Percentiles rank a stretch among this genome's conserved stretches.
These are phyloP conservation scores for Proliferodiscus dingleyae DNA, from an alignment of 2,329 filamentous ascomycete species.

Conservation along the genomic window DNA sequence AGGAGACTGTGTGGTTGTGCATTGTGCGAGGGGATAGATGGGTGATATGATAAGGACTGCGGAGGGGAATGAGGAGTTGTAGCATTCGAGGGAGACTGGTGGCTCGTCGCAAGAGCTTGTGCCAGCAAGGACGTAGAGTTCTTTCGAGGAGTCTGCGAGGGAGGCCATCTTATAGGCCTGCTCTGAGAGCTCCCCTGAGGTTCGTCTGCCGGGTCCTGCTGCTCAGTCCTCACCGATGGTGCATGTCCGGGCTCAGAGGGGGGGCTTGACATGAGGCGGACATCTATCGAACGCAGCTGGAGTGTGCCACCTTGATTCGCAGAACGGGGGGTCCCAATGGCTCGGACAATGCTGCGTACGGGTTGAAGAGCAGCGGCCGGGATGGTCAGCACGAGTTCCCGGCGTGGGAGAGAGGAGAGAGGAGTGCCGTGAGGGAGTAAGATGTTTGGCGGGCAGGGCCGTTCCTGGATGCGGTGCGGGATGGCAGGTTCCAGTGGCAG, in stretches of 20 bases:
- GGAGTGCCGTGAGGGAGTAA: not conserved
- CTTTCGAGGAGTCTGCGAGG: conserved; percentile 8
- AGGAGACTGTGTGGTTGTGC: conserved; percentile 17
- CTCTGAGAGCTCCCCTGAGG: conserved; percentile 21
- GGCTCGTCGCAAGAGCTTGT: conserved; percentile 24
- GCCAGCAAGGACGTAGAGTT: conserved; percentile 28
- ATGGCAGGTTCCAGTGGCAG: not conserved
- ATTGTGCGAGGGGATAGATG: conserved; percentile 6
- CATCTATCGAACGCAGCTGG: conserved; percentile 31
- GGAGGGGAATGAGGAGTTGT: not conserved
- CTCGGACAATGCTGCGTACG: conserved; percentile 2
- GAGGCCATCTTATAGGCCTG: conserved; percentile 18
- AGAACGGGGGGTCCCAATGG: conserved; percentile 26
- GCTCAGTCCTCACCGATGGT: conserved; percentile 27
- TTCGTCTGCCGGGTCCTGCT: conserved; percentile 8
- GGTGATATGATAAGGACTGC: not conserved
- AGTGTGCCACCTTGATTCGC: conserved; percentile 30
- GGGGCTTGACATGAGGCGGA: conserved; percentile 32
- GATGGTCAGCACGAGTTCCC: not conserved
- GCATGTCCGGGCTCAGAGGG: conserved; percentile 31
- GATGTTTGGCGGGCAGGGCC: not conserved
- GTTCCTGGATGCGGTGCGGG: not conserved
- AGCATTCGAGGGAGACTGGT: conserved; percentile 13
- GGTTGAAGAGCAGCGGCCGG: not conserved
- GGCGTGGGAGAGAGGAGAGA: not conserved